Evolutionary conservation across 805 yeast species (phyloP).

Genomic region (Cyberlindnera galapagoensis): DNA sequence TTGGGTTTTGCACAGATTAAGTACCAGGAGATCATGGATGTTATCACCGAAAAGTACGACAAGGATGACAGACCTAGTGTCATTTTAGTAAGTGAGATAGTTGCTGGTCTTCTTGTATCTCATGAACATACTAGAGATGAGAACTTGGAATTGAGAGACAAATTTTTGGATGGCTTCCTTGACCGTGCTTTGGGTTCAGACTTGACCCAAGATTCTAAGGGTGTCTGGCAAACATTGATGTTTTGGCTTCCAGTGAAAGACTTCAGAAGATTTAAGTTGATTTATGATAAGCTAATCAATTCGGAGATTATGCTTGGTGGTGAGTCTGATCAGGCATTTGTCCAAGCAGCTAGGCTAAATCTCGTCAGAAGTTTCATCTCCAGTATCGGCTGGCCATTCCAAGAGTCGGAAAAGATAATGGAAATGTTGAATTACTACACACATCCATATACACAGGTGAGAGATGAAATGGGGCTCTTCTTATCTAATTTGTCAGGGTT

Average conservation of each 20-base stretch:
- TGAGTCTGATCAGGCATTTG: slow-evolving; percentile 59
- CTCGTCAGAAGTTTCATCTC: slow-evolving; percentile 47
- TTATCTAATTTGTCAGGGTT: slow-evolving; percentile 34
- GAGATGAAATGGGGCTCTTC: slow-evolving; percentile 59
- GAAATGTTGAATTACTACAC: slow-evolving; percentile 37
- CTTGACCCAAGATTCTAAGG: slow-evolving; percentile 65
- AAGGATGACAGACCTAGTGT: slow-evolving; percentile 70
- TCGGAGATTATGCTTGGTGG: slow-evolving; percentile 37
- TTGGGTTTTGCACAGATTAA: slow-evolving; percentile 37
- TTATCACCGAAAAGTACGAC: slow-evolving; percentile 46
- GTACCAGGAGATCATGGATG: slow-evolving; percentile 45
- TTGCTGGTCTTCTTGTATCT: slow-evolving; percentile 54
- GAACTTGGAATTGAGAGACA: slow-evolving; percentile 35
- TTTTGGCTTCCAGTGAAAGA: slow-evolving; percentile 74
- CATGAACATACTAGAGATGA: slow-evolving; percentile 35
- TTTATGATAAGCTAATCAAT: slow-evolving; percentile 34
- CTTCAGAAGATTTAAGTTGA: slow-evolving; percentile 55
- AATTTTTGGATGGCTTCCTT: slow-evolving; percentile 39
- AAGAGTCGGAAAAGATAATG: slow-evolving; percentile 38
- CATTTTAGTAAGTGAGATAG: slow-evolving; percentile 64
- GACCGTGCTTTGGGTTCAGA: slow-evolving; percentile 43
- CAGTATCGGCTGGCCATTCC: slow-evolving; percentile 49
- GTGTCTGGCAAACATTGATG: slow-evolving; percentile 68
- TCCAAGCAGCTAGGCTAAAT: slow-evolving; percentile 53
- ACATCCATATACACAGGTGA: slow-evolving; percentile 68